phyloP scores from a whole-genome alignment of 495 filamentous ascomycete species.

The Penicillium silybi region DNA sequence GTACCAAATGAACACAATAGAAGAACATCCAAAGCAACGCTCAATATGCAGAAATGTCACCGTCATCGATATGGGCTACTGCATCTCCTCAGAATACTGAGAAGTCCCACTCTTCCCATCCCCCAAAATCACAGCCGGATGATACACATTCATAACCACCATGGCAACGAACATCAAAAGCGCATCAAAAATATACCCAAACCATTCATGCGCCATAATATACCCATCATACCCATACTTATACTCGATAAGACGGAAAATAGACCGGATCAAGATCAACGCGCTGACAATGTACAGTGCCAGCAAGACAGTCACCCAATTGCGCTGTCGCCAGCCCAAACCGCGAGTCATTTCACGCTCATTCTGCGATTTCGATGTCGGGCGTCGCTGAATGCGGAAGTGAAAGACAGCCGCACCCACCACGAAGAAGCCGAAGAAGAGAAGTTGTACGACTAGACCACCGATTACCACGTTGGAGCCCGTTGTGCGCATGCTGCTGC shows the following conservation, averaged over 20 bases:
- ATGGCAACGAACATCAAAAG: slow-evolving; percentile 54
- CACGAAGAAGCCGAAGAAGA: slow-evolving; percentile 47
- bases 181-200: slow-evolving; percentile 61
- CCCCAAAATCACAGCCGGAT: slow-evolving; percentile 26
- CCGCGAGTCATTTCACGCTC: slow-evolving; percentile 4
- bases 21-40: neutral
- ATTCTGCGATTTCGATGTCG: slow-evolving; percentile 10
- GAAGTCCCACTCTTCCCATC: slow-evolving; percentile 14
- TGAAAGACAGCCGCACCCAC: slow-evolving; percentile 36
- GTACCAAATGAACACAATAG: neutral
- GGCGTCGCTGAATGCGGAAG: slow-evolving; percentile 25
- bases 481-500: slow-evolving; percentile 1
- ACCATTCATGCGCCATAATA: slow-evolving; percentile 52
- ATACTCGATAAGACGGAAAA: slow-evolving; percentile 64
- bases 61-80: slow-evolving; percentile 6
- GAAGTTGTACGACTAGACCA: slow-evolving; percentile 40
- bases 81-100: neutral
- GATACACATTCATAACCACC: slow-evolving; percentile 45
- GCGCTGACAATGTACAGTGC: slow-evolving; percentile 49
- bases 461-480: slow-evolving; percentile 45
- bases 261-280: slow-evolving; percentile 57
- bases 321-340: slow-evolving; percentile 17
- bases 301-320: slow-evolving; percentile 50
- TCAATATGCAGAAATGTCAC: neutral
- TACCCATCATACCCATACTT: slow-evolving; percentile 50